Evolutionary conservation across 2,329 filamentous ascomycete species (phyloP).

Genomic region (Juglanconis sp.): DNA sequence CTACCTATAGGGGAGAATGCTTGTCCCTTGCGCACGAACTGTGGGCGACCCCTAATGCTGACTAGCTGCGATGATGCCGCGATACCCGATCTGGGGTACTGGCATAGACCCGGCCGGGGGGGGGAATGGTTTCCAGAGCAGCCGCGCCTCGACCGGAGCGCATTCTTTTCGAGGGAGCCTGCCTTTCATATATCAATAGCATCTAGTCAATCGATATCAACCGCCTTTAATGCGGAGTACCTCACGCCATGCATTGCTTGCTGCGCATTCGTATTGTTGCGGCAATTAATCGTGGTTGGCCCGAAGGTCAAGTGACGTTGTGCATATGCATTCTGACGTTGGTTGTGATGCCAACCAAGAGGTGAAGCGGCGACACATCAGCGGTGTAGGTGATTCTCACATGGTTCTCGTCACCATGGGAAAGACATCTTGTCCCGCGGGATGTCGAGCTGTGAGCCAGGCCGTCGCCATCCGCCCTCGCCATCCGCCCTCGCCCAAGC

Average conservation of each 20-base stretch:
- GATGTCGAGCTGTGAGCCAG: too few species aligned
- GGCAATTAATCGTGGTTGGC: not conserved
- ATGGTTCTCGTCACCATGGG: too few species aligned
- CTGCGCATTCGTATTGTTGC: not conserved
- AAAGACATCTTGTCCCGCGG: too few species aligned
- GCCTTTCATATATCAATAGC: not conserved
- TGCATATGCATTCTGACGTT: not conserved
- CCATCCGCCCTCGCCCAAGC: not conserved
- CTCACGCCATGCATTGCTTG: not conserved
- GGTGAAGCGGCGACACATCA: too few species aligned
- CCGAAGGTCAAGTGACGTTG: not conserved
- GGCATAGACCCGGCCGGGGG: not conserved
- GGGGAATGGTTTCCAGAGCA: not conserved
- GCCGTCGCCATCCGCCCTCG: not conserved
- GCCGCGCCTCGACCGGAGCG: not conserved
- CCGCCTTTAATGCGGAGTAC: not conserved
- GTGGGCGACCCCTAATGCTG: not conserved
- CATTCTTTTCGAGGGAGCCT: not conserved
- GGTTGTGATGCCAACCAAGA: too few species aligned
- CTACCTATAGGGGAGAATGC: not conserved
- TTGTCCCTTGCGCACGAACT: not conserved
- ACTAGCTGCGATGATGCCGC: not conserved
- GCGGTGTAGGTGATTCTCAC: too few species aligned
- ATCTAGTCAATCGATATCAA: not conserved
- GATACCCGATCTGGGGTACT: not conserved